Base-by-base conservation (phyloP, 768 basidiomycete species). In the Russula ochroleuca region DNA sequence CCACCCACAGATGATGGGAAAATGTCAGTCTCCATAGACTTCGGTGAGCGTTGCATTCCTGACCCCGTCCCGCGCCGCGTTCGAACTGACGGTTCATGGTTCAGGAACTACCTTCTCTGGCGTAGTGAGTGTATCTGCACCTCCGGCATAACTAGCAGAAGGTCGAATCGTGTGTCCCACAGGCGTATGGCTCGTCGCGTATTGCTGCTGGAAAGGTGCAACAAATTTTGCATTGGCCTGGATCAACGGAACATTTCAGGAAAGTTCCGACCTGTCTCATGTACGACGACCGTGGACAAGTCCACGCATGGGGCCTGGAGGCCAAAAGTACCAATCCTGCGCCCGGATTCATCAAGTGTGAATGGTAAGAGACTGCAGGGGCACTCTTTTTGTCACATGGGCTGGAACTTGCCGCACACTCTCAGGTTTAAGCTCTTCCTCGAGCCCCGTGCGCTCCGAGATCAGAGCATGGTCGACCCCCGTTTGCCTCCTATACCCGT, bases 121-220 rank as follows among this genome's bases (percentile, higher is more conserved):
- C 64, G 87, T 93, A 63, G 90, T 91, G 73, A 75, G 89, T 82
- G n/a, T 53, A 50, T 51, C 38, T 38, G 60, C 35, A 19, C 37
- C 33, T 56, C 60, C 51, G 59, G 33, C 21, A 23, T 21, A 23
- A 25, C 6, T 33, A 8, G 33, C 25, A 35, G 41, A 59, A 59
- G 9, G 17, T 28, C 38, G 48, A 53, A 23, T 23, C 53, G 13
- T 13, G 11, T 14, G 15, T 17, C 19, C 17, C 56, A 33, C 68
- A 92, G 90, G 90, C 92, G 0, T 95, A 90, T 70, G 92, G 88
- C 8, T 93, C 91, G 9, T 88, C 91, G 13, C 85, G 92, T 66
- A 88, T 93, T 62, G 83, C 88, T 11, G 82, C 81, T 0, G 93
- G 93, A 17, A 80, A 80, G 67, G 81, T 93, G 5, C 92, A 92